A percentile compares a stretch with the other conserved stretches of the same genome.
These are phyloP conservation scores for Heterobasidion parviporum DNA, from an alignment of 1,284 basidiomycete species.

Conservation along the genomic window DNA sequence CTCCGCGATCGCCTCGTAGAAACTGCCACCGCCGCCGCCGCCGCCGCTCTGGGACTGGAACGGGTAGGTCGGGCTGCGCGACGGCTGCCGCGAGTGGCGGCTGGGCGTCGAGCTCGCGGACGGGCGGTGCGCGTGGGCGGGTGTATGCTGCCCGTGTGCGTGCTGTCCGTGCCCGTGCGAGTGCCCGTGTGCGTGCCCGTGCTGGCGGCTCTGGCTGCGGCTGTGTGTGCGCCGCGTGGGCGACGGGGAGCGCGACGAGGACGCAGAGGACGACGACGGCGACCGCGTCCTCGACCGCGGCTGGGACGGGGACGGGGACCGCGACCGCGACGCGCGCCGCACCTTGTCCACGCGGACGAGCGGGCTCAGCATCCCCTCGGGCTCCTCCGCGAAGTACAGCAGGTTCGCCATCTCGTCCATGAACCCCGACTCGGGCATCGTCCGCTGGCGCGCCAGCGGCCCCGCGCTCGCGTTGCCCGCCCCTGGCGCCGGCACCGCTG, in stretches of 20 bases:
- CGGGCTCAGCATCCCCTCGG: constrained; percentile 44
- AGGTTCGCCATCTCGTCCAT: constrained; percentile 13
- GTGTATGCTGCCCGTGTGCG: not conserved
- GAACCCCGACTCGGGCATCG: not conserved
- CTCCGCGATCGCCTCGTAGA: not conserved
- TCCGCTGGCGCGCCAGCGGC: constrained; percentile 7
- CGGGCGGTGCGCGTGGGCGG: too few relatives aligned
- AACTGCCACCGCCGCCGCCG: not conserved
- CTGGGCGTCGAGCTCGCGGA: too few relatives aligned
- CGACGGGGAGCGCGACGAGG: not conserved
- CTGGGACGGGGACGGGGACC: constrained; percentile 11
- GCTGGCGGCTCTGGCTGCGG: not conserved
- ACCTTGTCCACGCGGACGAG: constrained; percentile 31
- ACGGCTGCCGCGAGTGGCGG: not conserved
- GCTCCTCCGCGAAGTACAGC: constrained; percentile 43
- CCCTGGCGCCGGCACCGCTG: not conserved
- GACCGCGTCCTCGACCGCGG: not conserved
- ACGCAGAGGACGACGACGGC: not conserved
- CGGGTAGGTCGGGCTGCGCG: constrained; percentile 3
- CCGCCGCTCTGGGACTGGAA: not conserved
- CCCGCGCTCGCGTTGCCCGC: not conserved
- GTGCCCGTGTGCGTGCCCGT: not conserved
- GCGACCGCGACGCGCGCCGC: constrained; percentile 3
- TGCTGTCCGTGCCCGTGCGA: too few relatives aligned
- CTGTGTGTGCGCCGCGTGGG: not conserved